phyloP scores from a whole-genome alignment of 768 basidiomycete species.

The Tulasnella sp. region DNA sequence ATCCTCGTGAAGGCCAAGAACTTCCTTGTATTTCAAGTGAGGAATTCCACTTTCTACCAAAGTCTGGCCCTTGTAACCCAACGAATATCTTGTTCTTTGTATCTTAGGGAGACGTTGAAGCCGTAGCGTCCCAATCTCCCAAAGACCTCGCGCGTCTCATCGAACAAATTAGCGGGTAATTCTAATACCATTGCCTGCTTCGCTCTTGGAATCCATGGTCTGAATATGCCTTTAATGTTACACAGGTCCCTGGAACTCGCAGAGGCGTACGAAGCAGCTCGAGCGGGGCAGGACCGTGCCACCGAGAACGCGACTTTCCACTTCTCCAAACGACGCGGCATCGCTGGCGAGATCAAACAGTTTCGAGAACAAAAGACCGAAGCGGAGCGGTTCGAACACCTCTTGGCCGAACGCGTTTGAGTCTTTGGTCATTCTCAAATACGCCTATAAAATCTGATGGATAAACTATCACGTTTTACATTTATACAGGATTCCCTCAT shows the following conservation, averaged over 20 bases:
- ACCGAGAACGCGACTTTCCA: conserved; percentile 92
- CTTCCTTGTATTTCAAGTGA: conserved; percentile 86
- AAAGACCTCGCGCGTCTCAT: conserved; percentile 81
- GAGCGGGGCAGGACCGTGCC: conserved; percentile 75
- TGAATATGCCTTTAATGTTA: too few relatives aligned
- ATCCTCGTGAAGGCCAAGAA: conserved; percentile 99
- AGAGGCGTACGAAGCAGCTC: conserved; percentile 78
- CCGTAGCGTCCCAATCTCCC: conserved; percentile 89
- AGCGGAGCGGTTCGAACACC: conserved; percentile 72
- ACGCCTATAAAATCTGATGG: conserved; percentile 27
- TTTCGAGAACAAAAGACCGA: conserved; percentile 96
- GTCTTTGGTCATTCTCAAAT: too few relatives aligned
- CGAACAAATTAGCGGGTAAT: conserved; percentile 82
- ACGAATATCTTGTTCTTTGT: too few relatives aligned
- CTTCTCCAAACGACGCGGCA: conserved; percentile 86
- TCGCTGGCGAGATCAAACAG: conserved; percentile 90
- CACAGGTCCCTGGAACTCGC: conserved; percentile 69
- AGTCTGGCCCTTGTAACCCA: too few relatives aligned
- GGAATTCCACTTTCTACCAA: not conserved
- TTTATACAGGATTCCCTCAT: conserved; percentile 63
- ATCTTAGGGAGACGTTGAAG: conserved; percentile 87
- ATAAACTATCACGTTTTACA: not conserved
- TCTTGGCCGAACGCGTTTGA: conserved; percentile 70
- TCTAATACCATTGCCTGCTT: not conserved
- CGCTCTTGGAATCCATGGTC: not conserved